Evolutionary conservation across 176 grass and related monocot genomes (phyloP).

Genomic region (Aegilops longissima): DNA sequence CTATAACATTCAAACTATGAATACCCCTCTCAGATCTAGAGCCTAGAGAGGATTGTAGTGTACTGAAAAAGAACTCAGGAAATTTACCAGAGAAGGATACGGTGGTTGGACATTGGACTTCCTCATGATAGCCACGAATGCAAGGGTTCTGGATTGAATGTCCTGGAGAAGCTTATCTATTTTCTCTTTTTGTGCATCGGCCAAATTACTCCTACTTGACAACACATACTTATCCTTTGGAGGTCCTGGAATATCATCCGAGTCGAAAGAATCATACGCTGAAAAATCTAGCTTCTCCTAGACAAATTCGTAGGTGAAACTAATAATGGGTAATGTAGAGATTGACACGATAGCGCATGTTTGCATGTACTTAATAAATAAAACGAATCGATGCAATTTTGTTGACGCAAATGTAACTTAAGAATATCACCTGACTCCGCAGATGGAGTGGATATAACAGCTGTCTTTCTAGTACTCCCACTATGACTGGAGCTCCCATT

Average conservation of each 20-base stretch:
- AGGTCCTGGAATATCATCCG: background rate
- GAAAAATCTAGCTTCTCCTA: background rate
- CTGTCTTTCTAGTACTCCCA: background rate
- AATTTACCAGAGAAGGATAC: constrained; percentile 23
- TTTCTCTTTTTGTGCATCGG: constrained; percentile 17
- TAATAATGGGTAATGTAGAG: background rate
- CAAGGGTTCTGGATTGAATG: constrained; percentile 1
- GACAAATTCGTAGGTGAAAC: background rate
- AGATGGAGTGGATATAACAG: background rate
- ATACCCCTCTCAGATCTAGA: background rate
- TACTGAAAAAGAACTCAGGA: background rate
- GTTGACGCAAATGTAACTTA: background rate
- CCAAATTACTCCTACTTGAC: background rate
- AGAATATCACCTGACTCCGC: constrained; percentile 33
- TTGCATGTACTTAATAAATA: background rate
- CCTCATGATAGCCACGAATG: constrained; percentile 35
- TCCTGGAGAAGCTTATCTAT: constrained; percentile 12
- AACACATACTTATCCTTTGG: background rate
- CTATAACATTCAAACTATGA: background rate
- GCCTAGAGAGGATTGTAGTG: background rate
- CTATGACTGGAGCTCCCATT: background rate
- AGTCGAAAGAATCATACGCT: background rate
- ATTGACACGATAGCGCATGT: background rate
- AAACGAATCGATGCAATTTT: background rate
- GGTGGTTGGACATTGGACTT: background rate